Base-by-base conservation (phyloP, 805 yeast genomes). In the Saccharomycopsis vini region DNA sequence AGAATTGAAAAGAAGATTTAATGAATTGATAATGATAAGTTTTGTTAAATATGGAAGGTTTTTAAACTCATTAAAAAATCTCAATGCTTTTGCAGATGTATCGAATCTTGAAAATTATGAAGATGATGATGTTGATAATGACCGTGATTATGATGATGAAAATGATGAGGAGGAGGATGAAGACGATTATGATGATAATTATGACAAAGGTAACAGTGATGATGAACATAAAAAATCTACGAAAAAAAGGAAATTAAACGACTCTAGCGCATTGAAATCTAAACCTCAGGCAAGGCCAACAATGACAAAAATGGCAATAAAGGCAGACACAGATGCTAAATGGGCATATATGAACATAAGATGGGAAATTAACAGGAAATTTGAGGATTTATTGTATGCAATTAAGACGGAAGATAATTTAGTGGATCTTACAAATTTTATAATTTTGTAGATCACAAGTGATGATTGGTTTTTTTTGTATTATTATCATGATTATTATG, bases 371-470 rank as follows among this genome's bases (percentile, higher is more conserved):
- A 37, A 38, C 13, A 38, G 34, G n/a, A 20, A 18, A 13, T 46
- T 39, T 34, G 35, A 32, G 9, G 34, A 40, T 23, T 46, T 46
- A 40, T 16, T 46, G 13, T 29, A 42, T 6, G 22, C 39, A 4
- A 42, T 46, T 22, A 46, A 46, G 9, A 26, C 20, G 18, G 44
- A 46, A n/a, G 50, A 46, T 18, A 39, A 36, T 30, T 30, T 42
- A 5, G 24, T 35, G 2, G 44, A 44, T 13, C 36, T 46, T 31
- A 39, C 32, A 2, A 46, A 43, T 21, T 46, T 39, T 34, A 23
- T 46, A 13, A 22, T 21, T 21, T 34, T n/a, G n/a, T n/a, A n/a
- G n/a, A n/a, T n/a, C n/a, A n/a, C n/a, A n/a, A n/a, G n/a, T n/a
- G n/a, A n/a, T n/a, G n/a, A n/a, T n/a, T n/a, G n/a, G n/a, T n/a